Conservation (phyloP, 2,329 filamentous ascomycete species). For the Colletotrichum camelliae region DNA sequence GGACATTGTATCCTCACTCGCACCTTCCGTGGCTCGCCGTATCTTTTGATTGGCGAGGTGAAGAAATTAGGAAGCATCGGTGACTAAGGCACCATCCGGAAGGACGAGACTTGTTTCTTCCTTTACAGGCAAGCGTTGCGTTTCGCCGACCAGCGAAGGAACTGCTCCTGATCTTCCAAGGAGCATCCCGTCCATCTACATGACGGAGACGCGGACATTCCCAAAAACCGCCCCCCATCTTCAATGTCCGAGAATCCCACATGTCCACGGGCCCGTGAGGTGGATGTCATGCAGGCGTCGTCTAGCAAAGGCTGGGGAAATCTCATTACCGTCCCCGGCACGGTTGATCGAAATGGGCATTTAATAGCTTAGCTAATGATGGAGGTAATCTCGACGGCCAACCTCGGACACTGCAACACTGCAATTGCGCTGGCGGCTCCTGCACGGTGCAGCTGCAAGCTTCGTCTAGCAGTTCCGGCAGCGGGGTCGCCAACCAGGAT, state of each 20-base stretch:
- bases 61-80: background rate
- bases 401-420: background rate
- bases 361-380: background rate
- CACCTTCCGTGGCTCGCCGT: background rate
- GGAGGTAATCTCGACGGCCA: background rate
- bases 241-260: background rate
- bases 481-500: background rate
- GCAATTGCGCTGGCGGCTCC: background rate
- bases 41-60: background rate
- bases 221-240: background rate
- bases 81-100: background rate
- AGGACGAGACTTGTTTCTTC: background rate
- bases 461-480: slow-evolving; percentile 7
- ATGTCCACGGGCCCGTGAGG: background rate
- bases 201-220: background rate
- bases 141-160: background rate
- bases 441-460: slow-evolving; percentile 5
- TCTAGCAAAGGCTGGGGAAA: background rate
- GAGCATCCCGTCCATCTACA: background rate
- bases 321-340: background rate
- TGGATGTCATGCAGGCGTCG: background rate
- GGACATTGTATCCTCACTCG: background rate
- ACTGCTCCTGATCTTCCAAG: background rate
- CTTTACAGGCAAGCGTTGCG: background rate
- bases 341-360: background rate